Evolutionary conservation across 805 yeast genomes (phyloP), one percentile per base, ranked within the genome.

Genomic region (Metschnikowia cubensis): DNA sequence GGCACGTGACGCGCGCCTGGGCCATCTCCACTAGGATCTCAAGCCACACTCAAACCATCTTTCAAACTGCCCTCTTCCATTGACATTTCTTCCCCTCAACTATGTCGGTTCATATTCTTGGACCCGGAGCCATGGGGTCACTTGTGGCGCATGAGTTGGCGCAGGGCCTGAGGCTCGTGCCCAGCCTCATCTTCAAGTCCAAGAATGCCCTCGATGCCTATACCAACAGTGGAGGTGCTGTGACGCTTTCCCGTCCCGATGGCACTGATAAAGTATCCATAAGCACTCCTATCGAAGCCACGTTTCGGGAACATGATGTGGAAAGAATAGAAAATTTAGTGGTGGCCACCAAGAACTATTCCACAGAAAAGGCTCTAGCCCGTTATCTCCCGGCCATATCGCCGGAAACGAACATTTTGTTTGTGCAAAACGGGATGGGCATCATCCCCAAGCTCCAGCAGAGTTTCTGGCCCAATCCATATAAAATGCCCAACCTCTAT

Each of bases 401-500:
- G 29, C 61, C 69, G 2, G 61, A 69, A 2, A 77, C 91, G 1
- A 82, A 81, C 50, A 64, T 90, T 2, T 55, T 91, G 41, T 64
- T 91, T 20, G 58, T 91, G n/a, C 98, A 89, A 49, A 89, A 94
- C 64, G 99, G 90, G 1, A 75, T 90, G 74, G 98, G 98, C 8
- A 74, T 81, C 38, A 63, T 77, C 6, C 87, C 78, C 11, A 73
- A 75, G 50, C 58, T 89, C 10, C 63, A 71, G n/a, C 62, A 67
- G 1, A 61, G 68, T 20, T 65, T 81, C 6, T 87, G 92, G 90
- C 81, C 81, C 3, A 59, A 66, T 2, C 39, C 41, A 1, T 46
- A 52, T 1, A 58, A 54, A 0, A 63, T 81, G 47, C 96, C 97
- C 0, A 73, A 70, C 14, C 51, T 89, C 5, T 81, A 75, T 59